Evolutionary conservation across 768 basidiomycete genomes (phyloP).

Genomic region (Suillus paluster): DNA sequence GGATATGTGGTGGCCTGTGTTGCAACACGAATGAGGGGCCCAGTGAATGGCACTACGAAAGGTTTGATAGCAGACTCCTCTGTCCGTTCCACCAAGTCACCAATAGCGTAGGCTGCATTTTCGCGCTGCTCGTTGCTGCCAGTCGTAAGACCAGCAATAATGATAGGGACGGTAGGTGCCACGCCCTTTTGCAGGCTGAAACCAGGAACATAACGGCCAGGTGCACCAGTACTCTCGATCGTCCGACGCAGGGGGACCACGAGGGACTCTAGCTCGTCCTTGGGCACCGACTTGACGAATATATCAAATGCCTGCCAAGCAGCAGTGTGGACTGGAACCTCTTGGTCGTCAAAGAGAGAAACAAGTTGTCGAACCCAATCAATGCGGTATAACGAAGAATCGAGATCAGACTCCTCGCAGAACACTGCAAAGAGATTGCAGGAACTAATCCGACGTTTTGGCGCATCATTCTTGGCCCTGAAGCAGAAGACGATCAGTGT

Average conservation of each 20-base stretch:
- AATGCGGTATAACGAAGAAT: constrained; percentile 82
- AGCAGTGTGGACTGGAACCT: constrained; percentile 75
- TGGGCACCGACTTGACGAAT: constrained; percentile 88
- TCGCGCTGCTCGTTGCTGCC: constrained; percentile 96
- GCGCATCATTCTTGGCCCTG: constrained; percentile 82
- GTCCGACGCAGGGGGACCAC: constrained; percentile 88
- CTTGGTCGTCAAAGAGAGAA: constrained; percentile 77
- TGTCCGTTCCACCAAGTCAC: constrained; percentile 92
- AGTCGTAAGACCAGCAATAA: constrained; percentile 90
- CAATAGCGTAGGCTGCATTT: constrained; percentile 93
- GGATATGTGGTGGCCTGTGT: constrained; percentile 90
- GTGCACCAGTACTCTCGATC: constrained; percentile 83
- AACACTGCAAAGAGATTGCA: constrained; percentile 80
- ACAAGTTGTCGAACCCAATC: constrained; percentile 96
- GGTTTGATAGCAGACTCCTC: constrained; percentile 88
- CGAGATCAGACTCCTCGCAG: constrained; percentile 82
- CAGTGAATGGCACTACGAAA: constrained; percentile 94
- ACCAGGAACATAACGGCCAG: constrained; percentile 80
- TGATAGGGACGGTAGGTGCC: constrained; percentile 81
- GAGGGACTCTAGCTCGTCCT: constrained; percentile 90
- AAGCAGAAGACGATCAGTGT: background rate
- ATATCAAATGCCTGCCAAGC: constrained; percentile 84
- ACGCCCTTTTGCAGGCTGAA: constrained; percentile 87
- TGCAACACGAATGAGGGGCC: constrained; percentile 93
- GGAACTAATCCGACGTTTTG: constrained; percentile 75